Evolutionary conservation across 1,284 basidiomycete genomes (phyloP), one percentile per base, ranked within the genome.

Genomic region (Dichomitus squalens): DNA sequence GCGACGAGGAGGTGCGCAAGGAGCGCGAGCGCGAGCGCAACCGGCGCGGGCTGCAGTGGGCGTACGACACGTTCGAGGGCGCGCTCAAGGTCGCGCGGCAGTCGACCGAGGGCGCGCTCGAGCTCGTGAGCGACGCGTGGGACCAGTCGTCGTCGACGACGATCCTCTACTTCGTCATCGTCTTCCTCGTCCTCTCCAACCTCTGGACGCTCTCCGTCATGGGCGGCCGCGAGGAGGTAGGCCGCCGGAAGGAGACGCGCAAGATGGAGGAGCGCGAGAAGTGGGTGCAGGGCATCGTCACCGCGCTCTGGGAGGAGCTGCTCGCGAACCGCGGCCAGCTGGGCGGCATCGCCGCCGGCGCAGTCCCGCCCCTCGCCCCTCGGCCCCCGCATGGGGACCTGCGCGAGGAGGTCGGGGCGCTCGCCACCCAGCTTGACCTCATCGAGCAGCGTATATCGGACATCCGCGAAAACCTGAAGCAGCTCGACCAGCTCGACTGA

Each of bases 31-130:
- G 80, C 53, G 86, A 90, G 68, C 83, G 87, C 16, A 85, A 87
- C 60, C 79, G 78, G 61, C 87, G 88, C 21, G 84, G 85, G 0
- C 74, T 95, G 58, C 93, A 95, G 67, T 94, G 91, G 84, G 90
- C 91, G 1, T 86, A 88, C 72, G 93, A 96, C 67, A 91, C 90
- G 21, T 80, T 93, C 68, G 86, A 86, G 38, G 90, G 89, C 7
- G 86, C 90, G 3, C 79, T 79, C 55, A 78, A 81, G 58, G 93
- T 95, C 53, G 85, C 85, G 47, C 79, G 78, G 66, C 82, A 85
- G 62, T 88, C 90, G 57, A 82, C 86, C 20, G 77, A 74, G 36
- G 92, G 86, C 20, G 82, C 87, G 23, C 68, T 92, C 54, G 90
- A 92, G 72, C 84, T 93, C 38, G 75, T 95, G 47, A 76, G 74